A percentile compares a stretch with the other conserved stretches of the same genome.
Evolutionary conservation across 1,139 yeast species (phyloP).

Genomic region (Tardiomyces blankii): DNA sequence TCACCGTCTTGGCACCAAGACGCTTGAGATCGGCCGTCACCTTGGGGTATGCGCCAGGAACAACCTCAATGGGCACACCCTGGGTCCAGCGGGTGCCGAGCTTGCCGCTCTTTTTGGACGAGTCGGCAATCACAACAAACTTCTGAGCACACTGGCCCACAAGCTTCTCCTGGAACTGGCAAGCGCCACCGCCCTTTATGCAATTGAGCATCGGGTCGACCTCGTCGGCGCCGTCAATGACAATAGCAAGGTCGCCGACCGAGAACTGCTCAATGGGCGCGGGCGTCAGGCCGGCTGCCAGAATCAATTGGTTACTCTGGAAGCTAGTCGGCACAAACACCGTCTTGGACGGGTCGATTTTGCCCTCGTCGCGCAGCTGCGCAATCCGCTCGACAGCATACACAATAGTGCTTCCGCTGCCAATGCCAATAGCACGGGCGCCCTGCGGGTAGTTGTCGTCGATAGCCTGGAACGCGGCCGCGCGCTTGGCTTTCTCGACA

Average conservation of each 20-base stretch:
- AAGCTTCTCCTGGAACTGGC: constrained; percentile 90
- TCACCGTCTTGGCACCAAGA: constrained; percentile 58
- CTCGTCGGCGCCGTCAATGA: constrained; percentile 98
- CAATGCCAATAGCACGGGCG: constrained; percentile 80
- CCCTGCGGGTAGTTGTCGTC: constrained; percentile 69
- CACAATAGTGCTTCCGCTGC: constrained; percentile 94
- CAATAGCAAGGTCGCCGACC: constrained; percentile 57
- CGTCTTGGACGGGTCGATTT: constrained; percentile 22
- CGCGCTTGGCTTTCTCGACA: constrained; percentile 58
- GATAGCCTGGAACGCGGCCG: constrained; percentile 87
- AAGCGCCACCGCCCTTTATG: constrained; percentile 99
- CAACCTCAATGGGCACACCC: constrained; percentile 94
- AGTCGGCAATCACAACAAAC: constrained; percentile 88
- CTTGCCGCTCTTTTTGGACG: constrained; percentile 57
- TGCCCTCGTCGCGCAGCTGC: constrained; percentile 48
- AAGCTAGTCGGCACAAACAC: constrained; percentile 90
- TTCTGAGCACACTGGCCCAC: constrained; percentile 73
- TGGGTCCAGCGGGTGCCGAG: constrained; percentile 77
- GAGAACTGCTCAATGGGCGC: constrained; percentile 79
- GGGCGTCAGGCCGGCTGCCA: constrained; percentile 65
- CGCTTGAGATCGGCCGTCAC: constrained; percentile 49
- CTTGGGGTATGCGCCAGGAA: constrained; percentile 77
- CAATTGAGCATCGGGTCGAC: constrained; percentile 71
- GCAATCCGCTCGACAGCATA: constrained; percentile 94
- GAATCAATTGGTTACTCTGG: constrained; percentile 80